Percentiles rank a stretch among this genome's conserved stretches.
phyloP scores from a whole-genome alignment of 1,139 yeast species.

The Hansenula lynferdii region DNA sequence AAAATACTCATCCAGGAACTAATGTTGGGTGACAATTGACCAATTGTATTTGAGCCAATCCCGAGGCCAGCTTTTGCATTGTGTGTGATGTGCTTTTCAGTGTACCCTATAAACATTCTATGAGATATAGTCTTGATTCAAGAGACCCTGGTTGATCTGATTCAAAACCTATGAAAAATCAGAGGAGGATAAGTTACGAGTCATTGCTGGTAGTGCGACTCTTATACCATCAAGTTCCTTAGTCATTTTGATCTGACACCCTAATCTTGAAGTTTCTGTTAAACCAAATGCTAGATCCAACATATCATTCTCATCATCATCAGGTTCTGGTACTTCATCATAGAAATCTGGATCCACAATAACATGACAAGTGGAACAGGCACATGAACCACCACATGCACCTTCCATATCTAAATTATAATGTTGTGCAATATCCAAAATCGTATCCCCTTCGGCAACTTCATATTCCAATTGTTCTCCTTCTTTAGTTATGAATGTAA shows the following conservation, averaged over 20 bases:
- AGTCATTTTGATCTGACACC: conserved; percentile 88
- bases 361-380: conserved; percentile 96
- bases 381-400: conserved; percentile 99
- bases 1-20: too few relatives aligned
- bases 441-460: conserved; percentile 88
- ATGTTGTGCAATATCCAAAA: conserved; percentile 94
- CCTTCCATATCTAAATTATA: conserved; percentile 95
- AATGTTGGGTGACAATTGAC: too few relatives aligned
- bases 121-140: too few relatives aligned
- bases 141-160: too few relatives aligned
- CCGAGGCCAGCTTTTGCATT: too few relatives aligned
- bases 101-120: too few relatives aligned
- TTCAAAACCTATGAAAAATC: conserved; percentile 57
- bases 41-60: too few relatives aligned
- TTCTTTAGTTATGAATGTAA: conserved; percentile 89
- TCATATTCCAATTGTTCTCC: conserved; percentile 79
- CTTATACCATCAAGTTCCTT: conserved; percentile 89
- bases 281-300: conserved; percentile 94
- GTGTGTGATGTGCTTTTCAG: too few relatives aligned
- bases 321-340: conserved; percentile 90
- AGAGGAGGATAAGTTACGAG: conserved; percentile 78
- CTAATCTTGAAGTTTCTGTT: conserved; percentile 93
- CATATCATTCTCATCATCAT: conserved; percentile 98
- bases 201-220: conserved; percentile 98
- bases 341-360: conserved; percentile 93